Evolutionary conservation across 1,284 basidiomycete genomes (phyloP).

Genomic region (Rhodotorula glutinis): DNA sequence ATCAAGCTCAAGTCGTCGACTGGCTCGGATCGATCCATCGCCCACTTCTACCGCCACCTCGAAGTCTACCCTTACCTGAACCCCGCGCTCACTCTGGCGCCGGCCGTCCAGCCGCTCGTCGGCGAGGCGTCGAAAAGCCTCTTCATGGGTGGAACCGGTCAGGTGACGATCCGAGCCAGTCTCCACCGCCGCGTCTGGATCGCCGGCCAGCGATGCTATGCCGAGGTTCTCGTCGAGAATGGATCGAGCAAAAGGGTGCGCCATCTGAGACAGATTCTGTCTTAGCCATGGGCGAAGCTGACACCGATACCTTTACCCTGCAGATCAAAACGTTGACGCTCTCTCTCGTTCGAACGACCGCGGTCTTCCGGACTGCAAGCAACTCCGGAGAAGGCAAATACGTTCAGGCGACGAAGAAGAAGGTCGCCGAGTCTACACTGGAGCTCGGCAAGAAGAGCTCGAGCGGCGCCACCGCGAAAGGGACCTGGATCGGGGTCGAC

Average conservation of each 20-base stretch:
- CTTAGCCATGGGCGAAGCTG: not conserved
- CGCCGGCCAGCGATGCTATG: slow-evolving; percentile 75
- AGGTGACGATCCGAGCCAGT: slow-evolving; percentile 68
- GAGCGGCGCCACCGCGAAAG: slow-evolving; percentile 72
- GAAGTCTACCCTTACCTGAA: slow-evolving; percentile 78
- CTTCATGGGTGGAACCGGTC: slow-evolving; percentile 61
- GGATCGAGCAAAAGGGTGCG: slow-evolving; percentile 63
- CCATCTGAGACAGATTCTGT: not conserved
- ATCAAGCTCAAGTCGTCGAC: slow-evolving; percentile 72
- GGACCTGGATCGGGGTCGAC: slow-evolving; percentile 80
- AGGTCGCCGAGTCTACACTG: slow-evolving; percentile 63
- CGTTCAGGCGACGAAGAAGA: slow-evolving; percentile 59
- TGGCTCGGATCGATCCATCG: slow-evolving; percentile 66
- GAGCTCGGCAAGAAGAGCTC: slow-evolving; percentile 64
- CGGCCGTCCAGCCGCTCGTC: slow-evolving; percentile 62
- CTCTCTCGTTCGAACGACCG: slow-evolving; percentile 67
- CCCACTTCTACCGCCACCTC: slow-evolving; percentile 86
- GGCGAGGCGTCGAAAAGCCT: slow-evolving; percentile 61
- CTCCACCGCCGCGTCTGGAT: slow-evolving; percentile 78
- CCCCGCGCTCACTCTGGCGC: slow-evolving; percentile 62
- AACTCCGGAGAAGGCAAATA: slow-evolving; percentile 44
- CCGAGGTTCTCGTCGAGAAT: slow-evolving; percentile 70
- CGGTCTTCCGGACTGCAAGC: slow-evolving; percentile 61
- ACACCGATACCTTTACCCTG: too few species aligned
- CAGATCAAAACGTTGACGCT: slow-evolving; percentile 65